phyloP scores from a whole-genome alignment of 805 yeast genomes.

The Kodamaea fukazawae region DNA sequence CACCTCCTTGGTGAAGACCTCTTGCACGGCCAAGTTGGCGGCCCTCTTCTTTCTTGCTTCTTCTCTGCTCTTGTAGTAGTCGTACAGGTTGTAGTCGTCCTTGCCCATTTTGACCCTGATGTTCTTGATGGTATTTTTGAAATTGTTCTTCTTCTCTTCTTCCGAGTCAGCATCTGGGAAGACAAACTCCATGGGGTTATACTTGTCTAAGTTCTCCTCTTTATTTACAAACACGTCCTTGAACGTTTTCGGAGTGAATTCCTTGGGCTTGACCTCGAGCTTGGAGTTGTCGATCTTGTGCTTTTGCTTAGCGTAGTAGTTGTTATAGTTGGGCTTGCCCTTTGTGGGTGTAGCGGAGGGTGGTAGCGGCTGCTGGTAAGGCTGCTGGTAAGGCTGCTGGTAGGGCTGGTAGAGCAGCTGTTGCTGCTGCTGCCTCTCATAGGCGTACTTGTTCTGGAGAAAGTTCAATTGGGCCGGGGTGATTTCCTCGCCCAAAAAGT shows the following conservation, averaged over 20 bases:
- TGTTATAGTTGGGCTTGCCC: conserved; percentile 16
- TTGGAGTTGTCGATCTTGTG: conserved; percentile 30
- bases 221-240: conserved; percentile 34
- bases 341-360: background rate
- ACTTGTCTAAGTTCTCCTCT: conserved; percentile 27
- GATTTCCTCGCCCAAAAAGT: conserved; percentile 30
- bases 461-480: conserved; percentile 40
- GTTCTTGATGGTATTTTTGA: conserved; percentile 26
- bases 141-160: conserved; percentile 15
- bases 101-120: conserved; percentile 29
- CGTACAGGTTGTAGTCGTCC: conserved; percentile 33
- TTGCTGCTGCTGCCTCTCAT: conserved; percentile 3
- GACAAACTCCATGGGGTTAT: conserved; percentile 41
- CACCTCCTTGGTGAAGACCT: conserved; percentile 20
- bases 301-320: conserved; percentile 39
- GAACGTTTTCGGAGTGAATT: conserved; percentile 41
- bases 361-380: background rate
- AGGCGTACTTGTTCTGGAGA: conserved; percentile 15
- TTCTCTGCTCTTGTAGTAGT: conserved; percentile 28
- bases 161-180: conserved; percentile 23
- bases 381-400: background rate
- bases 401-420: background rate
- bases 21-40: conserved; percentile 11
- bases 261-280: conserved; percentile 27
- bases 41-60: conserved; percentile 13